phyloP scores from a whole-genome alignment of 75 land plant species.

The Pinus albicaulis region DNA sequence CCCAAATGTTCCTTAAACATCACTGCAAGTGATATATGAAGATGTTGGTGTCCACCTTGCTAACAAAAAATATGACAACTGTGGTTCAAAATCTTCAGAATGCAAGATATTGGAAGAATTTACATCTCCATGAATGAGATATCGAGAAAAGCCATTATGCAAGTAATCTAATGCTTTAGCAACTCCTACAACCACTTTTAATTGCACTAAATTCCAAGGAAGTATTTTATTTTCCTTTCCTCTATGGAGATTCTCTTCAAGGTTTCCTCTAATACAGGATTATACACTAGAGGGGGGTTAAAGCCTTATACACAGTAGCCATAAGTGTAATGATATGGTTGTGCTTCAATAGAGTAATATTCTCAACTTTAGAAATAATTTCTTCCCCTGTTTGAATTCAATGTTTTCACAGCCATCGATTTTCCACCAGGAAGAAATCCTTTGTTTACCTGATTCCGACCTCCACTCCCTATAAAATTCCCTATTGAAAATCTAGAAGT shows the following conservation, averaged over 20 bases:
- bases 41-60: slow-evolving; percentile 78
- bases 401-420: slow-evolving; percentile 50
- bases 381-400: slow-evolving; percentile 52
- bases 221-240: slow-evolving; percentile 41
- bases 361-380: slow-evolving; percentile 51
- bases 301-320: slow-evolving; percentile 59
- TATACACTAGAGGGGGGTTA: slow-evolving; percentile 71
- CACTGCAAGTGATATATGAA: slow-evolving; percentile 47
- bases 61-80: slow-evolving; percentile 94
- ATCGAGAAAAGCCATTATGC: slow-evolving; percentile 38
- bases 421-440: slow-evolving; percentile 37
- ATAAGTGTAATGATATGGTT: slow-evolving; percentile 42
- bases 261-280: slow-evolving; percentile 79
- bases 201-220: slow-evolving; percentile 39
- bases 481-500: slow-evolving; percentile 77
- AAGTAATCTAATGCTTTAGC: slow-evolving; percentile 81
- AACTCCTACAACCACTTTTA: slow-evolving; percentile 27
- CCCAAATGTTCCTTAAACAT: slow-evolving; percentile 95
- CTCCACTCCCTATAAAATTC: slow-evolving; percentile 84
- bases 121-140: slow-evolving; percentile 82
- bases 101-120: slow-evolving; percentile 84
- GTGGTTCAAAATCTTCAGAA: slow-evolving; percentile 72
- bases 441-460: slow-evolving; percentile 51
- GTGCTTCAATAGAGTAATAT: slow-evolving; percentile 35
- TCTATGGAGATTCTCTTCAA: slow-evolving; percentile 88